These are phyloP conservation scores for Candida vartiovaarae DNA, from an alignment of 805 yeast species.

Conservation along the genomic window DNA sequence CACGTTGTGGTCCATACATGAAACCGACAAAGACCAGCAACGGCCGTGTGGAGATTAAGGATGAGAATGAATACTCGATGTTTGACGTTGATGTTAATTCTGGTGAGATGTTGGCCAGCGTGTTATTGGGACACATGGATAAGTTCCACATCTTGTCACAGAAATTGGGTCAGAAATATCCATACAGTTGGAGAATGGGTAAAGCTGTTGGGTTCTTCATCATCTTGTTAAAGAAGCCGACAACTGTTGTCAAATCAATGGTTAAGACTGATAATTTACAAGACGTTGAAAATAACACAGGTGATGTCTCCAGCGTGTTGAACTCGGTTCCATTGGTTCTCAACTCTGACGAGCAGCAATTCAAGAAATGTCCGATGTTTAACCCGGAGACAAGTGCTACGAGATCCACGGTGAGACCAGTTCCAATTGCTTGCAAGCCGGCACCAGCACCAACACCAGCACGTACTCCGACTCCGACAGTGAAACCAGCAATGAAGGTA, in stretches of 20 bases:
- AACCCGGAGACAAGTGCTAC: slow-evolving; percentile 9
- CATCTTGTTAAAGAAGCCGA: slow-evolving; percentile 29
- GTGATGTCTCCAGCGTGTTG: slow-evolving; percentile 14
- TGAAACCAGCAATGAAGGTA: background rate
- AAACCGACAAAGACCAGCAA: slow-evolving; percentile 8
- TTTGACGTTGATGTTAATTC: slow-evolving; percentile 29
- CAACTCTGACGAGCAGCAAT: slow-evolving; percentile 16
- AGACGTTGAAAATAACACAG: slow-evolving; percentile 18
- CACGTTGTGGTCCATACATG: slow-evolving; percentile 37
- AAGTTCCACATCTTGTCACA: slow-evolving; percentile 34
- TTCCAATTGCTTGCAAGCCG: too few relatives aligned
- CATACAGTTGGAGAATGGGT: slow-evolving; percentile 61
- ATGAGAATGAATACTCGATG: slow-evolving; percentile 20
- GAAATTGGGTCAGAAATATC: slow-evolving; percentile 49
- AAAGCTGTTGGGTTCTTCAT: slow-evolving; percentile 45
- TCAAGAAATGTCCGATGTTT: slow-evolving; percentile 10
- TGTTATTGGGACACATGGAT: slow-evolving; percentile 34
- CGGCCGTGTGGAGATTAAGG: slow-evolving; percentile 12
- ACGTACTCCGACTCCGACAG: background rate
- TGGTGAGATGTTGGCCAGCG: slow-evolving; percentile 31
- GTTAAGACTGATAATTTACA: slow-evolving; percentile 18
- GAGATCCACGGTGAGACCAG: slow-evolving; percentile 2
- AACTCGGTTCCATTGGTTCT: slow-evolving; percentile 21
- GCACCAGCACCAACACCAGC: background rate
- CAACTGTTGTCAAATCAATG: slow-evolving; percentile 17